Evolutionary conservation across 78 protist species (phyloP), one percentile per base, ranked within the genome.

Genomic region (Dictyostelium citrinum): DNA sequence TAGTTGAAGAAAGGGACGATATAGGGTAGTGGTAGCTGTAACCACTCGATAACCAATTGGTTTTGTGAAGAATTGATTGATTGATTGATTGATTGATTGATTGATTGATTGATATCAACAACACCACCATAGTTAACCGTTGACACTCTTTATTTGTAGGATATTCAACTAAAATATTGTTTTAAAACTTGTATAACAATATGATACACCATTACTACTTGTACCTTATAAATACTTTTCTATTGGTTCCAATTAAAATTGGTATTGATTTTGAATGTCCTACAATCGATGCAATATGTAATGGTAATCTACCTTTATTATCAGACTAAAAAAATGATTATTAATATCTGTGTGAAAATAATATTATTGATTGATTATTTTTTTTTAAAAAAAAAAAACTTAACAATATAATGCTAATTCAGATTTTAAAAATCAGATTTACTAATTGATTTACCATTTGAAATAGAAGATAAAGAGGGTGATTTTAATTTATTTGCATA

Each of bases 251-350:
- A 22, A 78, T 10, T 64, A 88, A 46, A n/a, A 29, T 22, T 78
- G 80, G 84, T 8, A 88, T 29, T 22, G 81, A 24, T 49, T 82
- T 76, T 14, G 70, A 20, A 29, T 88, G 93, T 2, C 93, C 93
- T 41, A 46, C 24, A 7, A 78, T 41, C 22, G 93, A 64, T 29
- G 93, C 93, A 22, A 64, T 20, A 78, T 88, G 93, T 33, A 88
- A 67, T 29, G 93, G 85, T 45, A 78, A 22, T 45, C 93, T 55
- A 46, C 93, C 93, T 78, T 88, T 88, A 78, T 88, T 88, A 51
- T 88, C 93, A 22, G 85, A 64, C 85, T 86, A 60, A 9, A 17
- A 20, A 27, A 75, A 7, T 20, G 7, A 7, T 27, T 5, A 46
- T 3, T 46, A 31, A 27, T 29, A 9, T 46, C 14, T 55, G 0